Conservation (phyloP, 371 early-diverging fungal genomes). For the Rhizopus stolonifer region DNA sequence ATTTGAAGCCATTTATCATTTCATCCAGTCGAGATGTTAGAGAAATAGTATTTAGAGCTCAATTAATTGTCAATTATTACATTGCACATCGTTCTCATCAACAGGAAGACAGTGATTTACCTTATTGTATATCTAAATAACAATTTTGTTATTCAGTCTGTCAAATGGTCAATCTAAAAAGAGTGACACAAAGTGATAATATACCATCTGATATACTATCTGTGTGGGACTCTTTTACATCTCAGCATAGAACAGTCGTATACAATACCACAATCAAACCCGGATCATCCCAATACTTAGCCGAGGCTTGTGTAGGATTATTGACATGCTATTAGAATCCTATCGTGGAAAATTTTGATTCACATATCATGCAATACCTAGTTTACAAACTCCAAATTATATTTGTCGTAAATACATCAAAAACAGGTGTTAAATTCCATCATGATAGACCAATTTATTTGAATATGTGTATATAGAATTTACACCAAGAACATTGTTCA, state of each 20-base stretch:
- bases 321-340: not conserved
- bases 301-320: conserved; percentile 1
- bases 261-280: not conserved
- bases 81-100: too few relatives aligned
- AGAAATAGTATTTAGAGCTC: too few relatives aligned
- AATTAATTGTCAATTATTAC: too few relatives aligned
- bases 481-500: not conserved
- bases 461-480: not conserved
- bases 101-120: too few relatives aligned
- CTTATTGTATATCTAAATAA: too few relatives aligned
- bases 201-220: not conserved
- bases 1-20: too few relatives aligned
- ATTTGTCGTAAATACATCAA: conserved; percentile 3
- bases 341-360: conserved; percentile 10
- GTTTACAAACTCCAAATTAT: not conserved
- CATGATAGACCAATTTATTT: not conserved
- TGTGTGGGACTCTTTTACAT: not conserved
- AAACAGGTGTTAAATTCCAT: not conserved
- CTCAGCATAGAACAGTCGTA: not conserved
- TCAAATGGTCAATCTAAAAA: not conserved
- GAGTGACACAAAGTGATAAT: not conserved
- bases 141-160: conserved; percentile 8
- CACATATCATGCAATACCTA: not conserved
- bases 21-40: too few relatives aligned
- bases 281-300: conserved; percentile 1